Evolutionary conservation across 768 basidiomycete genomes (phyloP), one percentile per base, ranked within the genome.

Genomic region (Clitopilus passeckerianus): DNA sequence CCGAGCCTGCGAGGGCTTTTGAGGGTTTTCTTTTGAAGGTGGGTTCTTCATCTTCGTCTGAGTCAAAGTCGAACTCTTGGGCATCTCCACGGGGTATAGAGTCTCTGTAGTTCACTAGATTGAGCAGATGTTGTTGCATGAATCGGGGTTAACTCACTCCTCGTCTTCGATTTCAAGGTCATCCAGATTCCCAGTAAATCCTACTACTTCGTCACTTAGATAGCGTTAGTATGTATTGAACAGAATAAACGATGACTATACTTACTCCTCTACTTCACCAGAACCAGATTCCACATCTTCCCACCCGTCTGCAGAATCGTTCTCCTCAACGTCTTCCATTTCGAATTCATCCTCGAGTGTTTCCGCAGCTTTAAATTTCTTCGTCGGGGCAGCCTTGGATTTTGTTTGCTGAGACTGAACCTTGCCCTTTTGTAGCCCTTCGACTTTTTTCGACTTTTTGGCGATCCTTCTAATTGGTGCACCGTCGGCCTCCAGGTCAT

Each of bases 61-160:
- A 86, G 52, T 78, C 83, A 60, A 88, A 81, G 64, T 86, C 86
- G 61, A 88, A 80, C 62, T 86, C 86, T 70, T 85, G 80, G 4
- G 76, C 74, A 41, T 78, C 74, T 5, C 80, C 82, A 59, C 72
- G 72, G 18, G 86, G 70, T 56, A 77, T 69, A 59, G 85, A 81
- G 65, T 83, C 80, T 58, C 84, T 86, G 59, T 22, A 60, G 33
- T 59, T 27, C 57, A 3, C 43, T n/a, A 20, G 43, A 50, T 70
- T 59, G 61, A 60, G 60, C 14, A 37, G 34, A 43, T 33, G 22
- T 37, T n/a, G 50, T 20, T 56, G 22, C 30, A 46, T 18, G 41
- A 55, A 34, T 34, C 24, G 22, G n/a, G 30, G 35, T 1, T 34
- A 16, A 37, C 54, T 24, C 54, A 55, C 54, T 78, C 76, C 35